Base-by-base conservation (phyloP, 192 early-diverging fungal species). In the Spizellomyces punctatus region DNA sequence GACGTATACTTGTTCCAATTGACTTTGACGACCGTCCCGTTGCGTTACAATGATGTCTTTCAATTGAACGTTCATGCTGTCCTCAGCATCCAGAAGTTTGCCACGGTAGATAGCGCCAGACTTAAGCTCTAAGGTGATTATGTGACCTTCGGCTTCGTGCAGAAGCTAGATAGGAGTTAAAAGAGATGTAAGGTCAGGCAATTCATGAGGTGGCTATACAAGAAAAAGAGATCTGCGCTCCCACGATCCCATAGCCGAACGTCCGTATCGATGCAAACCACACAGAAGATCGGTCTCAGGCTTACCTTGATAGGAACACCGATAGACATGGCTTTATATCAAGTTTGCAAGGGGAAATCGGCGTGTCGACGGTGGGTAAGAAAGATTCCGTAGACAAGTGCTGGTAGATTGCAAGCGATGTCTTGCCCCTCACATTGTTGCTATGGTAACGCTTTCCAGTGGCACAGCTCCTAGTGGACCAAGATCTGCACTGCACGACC, bases 51-150 rank as follows among this genome's bases (percentile, higher is more conserved):
- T 93, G 64, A 99, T 95, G 67, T 98, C 93, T 72, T 89, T 90
- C 67, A 99, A 86, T 83, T 98, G 97, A 47, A 98, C 90, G 73
- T 99, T 99, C 97, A 99, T 99, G 81, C 98, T 99, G 83, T 99
- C 97, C 80, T 99, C 97, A 56, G 93, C 91, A 77, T 99, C 96
- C 46, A 93, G 84, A 36, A 99, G 89, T 72, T 91, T 93, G 56
- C 97, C 97, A 64, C 97, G 92, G 85, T 97, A 98, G 52, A 94
- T 85, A 66, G 91, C 89, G 50, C 95, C 95, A 65, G 93, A 96
- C 78, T 96, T 96, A 54, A 98, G 87, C 77, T 99, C 97, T 63
- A 99, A 82, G 43, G 94, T 94, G 63, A 99, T 89, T 61, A 97
- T 89, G 80, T 99, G 97, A 79, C 96, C 97, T 78, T 94, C 91